Base-by-base conservation (phyloP, 345 rosid species). In the Triadica sebifera region DNA sequence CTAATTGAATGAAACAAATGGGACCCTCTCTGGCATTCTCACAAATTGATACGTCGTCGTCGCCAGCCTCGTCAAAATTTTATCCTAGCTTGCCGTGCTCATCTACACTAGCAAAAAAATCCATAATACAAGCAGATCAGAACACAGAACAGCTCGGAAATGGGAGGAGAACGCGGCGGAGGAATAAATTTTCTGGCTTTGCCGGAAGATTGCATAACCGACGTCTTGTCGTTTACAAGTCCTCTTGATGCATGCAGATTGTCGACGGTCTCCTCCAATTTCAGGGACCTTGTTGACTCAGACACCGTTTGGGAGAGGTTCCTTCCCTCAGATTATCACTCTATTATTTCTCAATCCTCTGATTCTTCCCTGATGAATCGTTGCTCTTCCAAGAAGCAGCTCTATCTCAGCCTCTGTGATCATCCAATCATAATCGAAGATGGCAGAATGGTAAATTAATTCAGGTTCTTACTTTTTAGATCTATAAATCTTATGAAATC, bases 351-450 rank as follows among this genome's bases (percentile, higher is more conserved):
- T 7, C 10, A 22, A 37, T 37, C 67, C 29, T 37, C 67, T 38
- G 67, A 37, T 62, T 16, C 67, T 17, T 12, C 19, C 8, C 3
- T 61, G 17, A 17, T 61, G 16, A 6, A 61, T 61, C 65, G 65
- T 61, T 61, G 10, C 65, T 61, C 65, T 29, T 61, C 65, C n/a
- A 61, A 61, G 65, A 61, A 61, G 12, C 45, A 61, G 65, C 65
- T 61, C 5, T 84, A 70, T 38, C 41, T 76, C 57, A 45, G 69
- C 41, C 85, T 84, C 66, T 79, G 81, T 43, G 20, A 71, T 38
- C 45, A 22, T 25, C 84, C 83, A 0, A 43, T 81, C 64, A 84
- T 81, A 47, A 45, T 81, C 57, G 85, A 77, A 10, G 71, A 60
- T 46, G 83, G 83, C 41, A 79, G 49, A 70, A 66, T 38, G 86